Evolutionary conservation across 169 alveolate genomes (phyloP), one percentile per base, ranked within the genome.

Genomic region (Eimeria acervulina): DNA sequence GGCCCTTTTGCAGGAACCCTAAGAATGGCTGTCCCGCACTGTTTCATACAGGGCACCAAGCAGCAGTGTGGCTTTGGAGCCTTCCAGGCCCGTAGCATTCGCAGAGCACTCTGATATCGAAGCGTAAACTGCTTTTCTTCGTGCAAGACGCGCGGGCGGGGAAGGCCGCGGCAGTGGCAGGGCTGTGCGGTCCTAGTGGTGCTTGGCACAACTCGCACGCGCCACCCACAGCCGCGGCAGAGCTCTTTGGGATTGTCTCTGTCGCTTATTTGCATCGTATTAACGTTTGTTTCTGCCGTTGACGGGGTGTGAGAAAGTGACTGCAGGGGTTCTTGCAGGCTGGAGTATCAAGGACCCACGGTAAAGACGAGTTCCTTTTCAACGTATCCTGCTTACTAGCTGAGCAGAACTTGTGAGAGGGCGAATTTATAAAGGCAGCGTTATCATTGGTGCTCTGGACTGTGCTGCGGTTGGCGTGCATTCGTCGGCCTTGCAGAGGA

Each of bases 161-260:
- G 81, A 63, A 36, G 83, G 94, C 94, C 94, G 94, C 94, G 94
- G 94, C 94, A 87, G 94, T 87, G 94, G 68, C 94, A 51, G 94
- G 83, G 94, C 94, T 87, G 94, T 87, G 94, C 94, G 94, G 66
- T 38, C 44, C 36, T 40, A 59, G 94, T 87, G 74, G 91, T 83
- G 94, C 94, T 87, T 63, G 83, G 94, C 94, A 87, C 94, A 74
- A 87, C 94, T 87, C 94, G 94, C 94, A 87, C 94, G 83, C 83
- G 81, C 94, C 94, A 74, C 83, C 94, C 63, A 59, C 94, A 63
- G 94, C 94, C 94, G 94, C 94, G 94, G 83, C 94, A 61, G 66
- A 87, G 51, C 74, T 84, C 92, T 84, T 84, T 76, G 51, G 76
- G 59, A 31, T 55, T 84, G 26, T 51, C 78, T 84, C 55, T 52